Conservation (phyloP, 176 grass and related monocot genomes). For the Miscanthus lutarioriparius region DNA sequence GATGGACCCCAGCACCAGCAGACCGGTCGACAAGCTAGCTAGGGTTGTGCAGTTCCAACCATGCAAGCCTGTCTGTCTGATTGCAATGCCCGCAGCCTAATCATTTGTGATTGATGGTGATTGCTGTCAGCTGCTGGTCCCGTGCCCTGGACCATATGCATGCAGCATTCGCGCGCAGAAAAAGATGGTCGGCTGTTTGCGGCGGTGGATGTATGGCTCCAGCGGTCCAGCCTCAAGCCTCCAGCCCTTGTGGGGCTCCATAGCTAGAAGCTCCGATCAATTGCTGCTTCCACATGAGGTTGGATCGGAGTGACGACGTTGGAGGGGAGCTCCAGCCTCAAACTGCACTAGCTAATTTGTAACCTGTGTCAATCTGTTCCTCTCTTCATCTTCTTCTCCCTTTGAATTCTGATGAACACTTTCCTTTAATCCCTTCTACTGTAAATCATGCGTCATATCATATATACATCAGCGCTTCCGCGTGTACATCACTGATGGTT, state of each 20-base stretch:
- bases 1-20: no score
- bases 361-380: no score
- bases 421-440: background rate
- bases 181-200: background rate
- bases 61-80: background rate
- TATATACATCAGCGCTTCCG: background rate
- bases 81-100: background rate
- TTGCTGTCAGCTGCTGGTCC: background rate
- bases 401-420: no score
- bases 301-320: no score
- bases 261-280: background rate
- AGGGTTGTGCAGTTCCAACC: background rate
- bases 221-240: no score
- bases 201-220: background rate
- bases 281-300: no score
- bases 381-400: no score
- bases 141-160: background rate
- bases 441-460: background rate
- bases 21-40: no score
- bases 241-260: background rate
- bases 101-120: background rate
- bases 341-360: background rate
- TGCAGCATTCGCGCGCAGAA: background rate
- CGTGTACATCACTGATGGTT: background rate
- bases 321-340: background rate